These are phyloP conservation scores for Coniochaeta sp. DNA, from an alignment of 2,329 filamentous ascomycete genomes.

Conservation along the genomic window DNA sequence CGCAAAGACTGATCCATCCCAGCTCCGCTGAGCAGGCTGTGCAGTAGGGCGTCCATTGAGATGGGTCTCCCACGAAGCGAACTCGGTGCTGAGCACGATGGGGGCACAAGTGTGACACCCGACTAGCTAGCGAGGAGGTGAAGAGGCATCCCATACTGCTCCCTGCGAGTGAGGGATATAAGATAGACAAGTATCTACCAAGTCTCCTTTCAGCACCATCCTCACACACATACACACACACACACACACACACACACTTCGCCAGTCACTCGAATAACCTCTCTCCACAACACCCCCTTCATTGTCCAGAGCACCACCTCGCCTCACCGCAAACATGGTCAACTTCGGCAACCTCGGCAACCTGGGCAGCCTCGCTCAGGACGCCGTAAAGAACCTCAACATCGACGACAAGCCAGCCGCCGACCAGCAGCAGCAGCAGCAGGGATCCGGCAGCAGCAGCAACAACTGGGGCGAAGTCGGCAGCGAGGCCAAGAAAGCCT, in stretches of 20 bases:
- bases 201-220: background rate
- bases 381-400: conserved; percentile 1
- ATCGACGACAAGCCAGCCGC: background rate
- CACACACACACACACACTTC: background rate
- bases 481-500: conserved; percentile 13
- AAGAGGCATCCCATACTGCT: background rate
- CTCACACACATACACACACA: background rate
- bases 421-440: no score
- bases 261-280: background rate
- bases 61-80: background rate
- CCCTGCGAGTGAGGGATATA: background rate
- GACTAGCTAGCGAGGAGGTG: background rate
- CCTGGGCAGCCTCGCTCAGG: background rate
- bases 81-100: background rate
- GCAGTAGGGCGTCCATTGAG: background rate
- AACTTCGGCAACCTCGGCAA: background rate
- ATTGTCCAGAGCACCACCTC: background rate
- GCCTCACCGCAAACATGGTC: background rate
- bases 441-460: background rate
- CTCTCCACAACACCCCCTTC: background rate
- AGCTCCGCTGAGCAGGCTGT: background rate
- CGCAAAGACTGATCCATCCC: background rate
- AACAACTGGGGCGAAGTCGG: conserved; percentile 12
- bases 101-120: background rate
- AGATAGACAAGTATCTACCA: background rate